Base-by-base conservation (phyloP, 2,329 filamentous ascomycete genomes). In the Penicillium decumbens region DNA sequence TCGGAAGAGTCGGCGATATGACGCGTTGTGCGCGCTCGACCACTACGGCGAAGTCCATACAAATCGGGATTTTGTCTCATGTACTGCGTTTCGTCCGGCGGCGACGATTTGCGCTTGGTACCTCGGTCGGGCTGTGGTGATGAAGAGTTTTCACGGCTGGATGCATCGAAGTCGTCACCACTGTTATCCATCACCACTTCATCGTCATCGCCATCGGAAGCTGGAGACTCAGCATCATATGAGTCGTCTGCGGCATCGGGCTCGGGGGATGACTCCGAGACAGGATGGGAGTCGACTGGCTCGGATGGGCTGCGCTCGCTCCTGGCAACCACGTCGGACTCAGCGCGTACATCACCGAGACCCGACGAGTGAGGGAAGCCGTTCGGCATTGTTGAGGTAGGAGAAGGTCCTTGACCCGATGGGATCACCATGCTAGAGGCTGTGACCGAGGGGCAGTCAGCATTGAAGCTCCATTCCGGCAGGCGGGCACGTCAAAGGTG, bases 11-110 rank as follows among this genome's bases (percentile, higher is more conserved):
- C 80, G 59, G 83, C 80, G 59, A 85, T 74, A 60, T 80, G 81
- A 62, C 82, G 81, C 52, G 77, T 77, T 54, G 78, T 78, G 60
- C 83, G 80, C 58, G 82, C 82, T 58, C 83, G 80, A 66, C 79
- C 91, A 76, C 93, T 98, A 75, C 93, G 83, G 61, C 93, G 84
- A 59, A 98, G 78, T 41, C 93, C 93, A 75, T 97, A 98, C 7
- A 98, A 78, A 72, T 95, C 90, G 39, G 93, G 93, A 64, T 98
- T 95, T 65, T 89, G 87, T 63, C 85, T 81, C 62, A 97, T 95
- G 65, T 84, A 91, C 41, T 90, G 85, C 51, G 93, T 86, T 61
- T 93, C 88, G 44, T 85, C 83, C 32, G 81, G 71, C 67, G 65
- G 78, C 69, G 58, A 78, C 72, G 73, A 88, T 87, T 72, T 83